Evolutionary conservation across 805 yeast genomes (phyloP).

Genomic region (Suhomyces vadensis): DNA sequence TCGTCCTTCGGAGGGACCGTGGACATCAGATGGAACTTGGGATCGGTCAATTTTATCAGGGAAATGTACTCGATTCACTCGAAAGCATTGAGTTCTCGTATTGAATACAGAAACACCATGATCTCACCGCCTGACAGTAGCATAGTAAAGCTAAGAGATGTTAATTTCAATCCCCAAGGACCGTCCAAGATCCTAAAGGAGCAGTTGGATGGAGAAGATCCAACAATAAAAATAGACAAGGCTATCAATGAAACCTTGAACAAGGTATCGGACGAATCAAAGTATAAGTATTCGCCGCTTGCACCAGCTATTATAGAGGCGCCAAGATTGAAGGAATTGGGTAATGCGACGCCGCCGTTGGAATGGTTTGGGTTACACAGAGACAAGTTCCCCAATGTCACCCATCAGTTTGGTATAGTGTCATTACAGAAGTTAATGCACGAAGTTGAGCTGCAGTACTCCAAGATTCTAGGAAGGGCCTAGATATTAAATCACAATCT

Average conservation of each 20-base stretch:
- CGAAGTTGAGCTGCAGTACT: conserved; percentile 60
- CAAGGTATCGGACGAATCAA: conserved; percentile 37
- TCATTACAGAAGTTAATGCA: conserved; percentile 72
- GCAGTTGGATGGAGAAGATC: conserved; percentile 18
- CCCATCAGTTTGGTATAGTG: conserved; percentile 78
- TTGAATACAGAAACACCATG: conserved; percentile 35
- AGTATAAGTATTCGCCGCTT: conserved; percentile 60
- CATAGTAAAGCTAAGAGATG: conserved; percentile 31
- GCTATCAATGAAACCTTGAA: conserved; percentile 40
- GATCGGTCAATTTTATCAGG: conserved; percentile 83
- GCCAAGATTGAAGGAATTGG: conserved; percentile 87
- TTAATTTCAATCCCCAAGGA: conserved; percentile 11
- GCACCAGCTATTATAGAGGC: conserved; percentile 82
- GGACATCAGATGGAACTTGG: conserved; percentile 91
- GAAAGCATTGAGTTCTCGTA: conserved; percentile 65
- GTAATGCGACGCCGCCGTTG: conserved; percentile 96
- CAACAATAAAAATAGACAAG: conserved; percentile 31
- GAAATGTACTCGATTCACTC: conserved; percentile 92
- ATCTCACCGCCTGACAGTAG: neutral
- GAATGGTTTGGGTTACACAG: conserved; percentile 98
- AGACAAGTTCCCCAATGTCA: conserved; percentile 77
- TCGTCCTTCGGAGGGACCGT: conserved; percentile 87
- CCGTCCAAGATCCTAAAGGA: conserved; percentile 16
- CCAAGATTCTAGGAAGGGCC: conserved; percentile 49
- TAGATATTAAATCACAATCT: too few species aligned